Evolutionary conservation across 257 asterid species (phyloP).

Genomic region (Solanum virginianum): DNA sequence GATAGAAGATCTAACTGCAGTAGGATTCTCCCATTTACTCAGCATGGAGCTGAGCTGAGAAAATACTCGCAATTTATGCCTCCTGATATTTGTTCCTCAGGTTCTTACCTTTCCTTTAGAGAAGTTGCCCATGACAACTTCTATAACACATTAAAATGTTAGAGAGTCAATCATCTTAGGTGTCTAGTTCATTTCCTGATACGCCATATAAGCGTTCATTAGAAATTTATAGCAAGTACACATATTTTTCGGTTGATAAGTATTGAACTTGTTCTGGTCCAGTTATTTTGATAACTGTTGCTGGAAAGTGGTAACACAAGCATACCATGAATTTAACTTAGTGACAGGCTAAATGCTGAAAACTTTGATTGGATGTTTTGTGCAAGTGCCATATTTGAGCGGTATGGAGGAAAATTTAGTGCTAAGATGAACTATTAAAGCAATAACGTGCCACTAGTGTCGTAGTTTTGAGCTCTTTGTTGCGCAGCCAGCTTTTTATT

Average conservation of each 20-base stretch:
- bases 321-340: not conserved
- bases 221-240: not conserved
- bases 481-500: not conserved
- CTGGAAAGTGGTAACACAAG: not conserved
- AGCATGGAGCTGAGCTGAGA: not conserved
- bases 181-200: not conserved
- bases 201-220: not conserved
- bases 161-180: not conserved
- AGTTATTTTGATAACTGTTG: not conserved
- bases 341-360: not conserved
- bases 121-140: not conserved
- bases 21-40: not conserved
- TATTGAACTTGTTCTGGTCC: not conserved
- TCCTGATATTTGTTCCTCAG: not conserved
- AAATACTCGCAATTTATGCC: not conserved
- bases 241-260: not conserved
- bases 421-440: not conserved
- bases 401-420: not conserved
- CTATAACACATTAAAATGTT: not conserved
- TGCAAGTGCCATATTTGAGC: not conserved
- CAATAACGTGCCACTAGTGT: not conserved
- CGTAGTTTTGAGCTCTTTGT: not conserved
- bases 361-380: not conserved
- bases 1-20: not conserved
- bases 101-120: not conserved